Evolutionary conservation across 805 yeast species (phyloP).

Genomic region (Pichia ethanolica): DNA sequence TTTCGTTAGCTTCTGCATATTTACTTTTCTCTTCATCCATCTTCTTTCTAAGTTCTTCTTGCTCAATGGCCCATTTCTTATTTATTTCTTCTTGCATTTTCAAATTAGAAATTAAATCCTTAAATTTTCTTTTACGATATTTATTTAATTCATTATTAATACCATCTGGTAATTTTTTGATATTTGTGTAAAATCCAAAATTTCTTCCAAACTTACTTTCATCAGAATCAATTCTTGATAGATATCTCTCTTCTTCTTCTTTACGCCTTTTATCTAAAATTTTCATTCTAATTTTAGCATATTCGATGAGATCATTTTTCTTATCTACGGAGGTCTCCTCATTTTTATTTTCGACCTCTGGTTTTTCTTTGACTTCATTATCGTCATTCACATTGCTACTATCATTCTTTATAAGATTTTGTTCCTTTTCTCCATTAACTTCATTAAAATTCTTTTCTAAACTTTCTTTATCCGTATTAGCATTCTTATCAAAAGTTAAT

Average conservation of each 20-base stretch:
- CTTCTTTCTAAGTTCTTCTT: constrained; percentile 24
- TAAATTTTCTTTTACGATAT: constrained; percentile 16
- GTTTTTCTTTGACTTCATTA: not conserved
- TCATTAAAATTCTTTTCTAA: not conserved
- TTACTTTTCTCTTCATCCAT: constrained; percentile 16
- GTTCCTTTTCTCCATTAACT: not conserved
- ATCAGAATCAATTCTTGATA: constrained; percentile 26
- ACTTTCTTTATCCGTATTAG: not conserved
- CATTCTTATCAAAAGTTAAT: not conserved
- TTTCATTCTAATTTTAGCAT: constrained; percentile 42
- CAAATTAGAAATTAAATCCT: constrained; percentile 21
- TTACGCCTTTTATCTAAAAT: constrained; percentile 29
- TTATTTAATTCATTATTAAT: constrained; percentile 15
- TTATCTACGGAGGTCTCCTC: not conserved
- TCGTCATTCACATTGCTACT: not conserved
- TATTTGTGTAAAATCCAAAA: constrained; percentile 27
- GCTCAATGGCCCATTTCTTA: constrained; percentile 16
- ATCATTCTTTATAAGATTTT: not conserved
- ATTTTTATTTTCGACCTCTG: constrained; percentile 2
- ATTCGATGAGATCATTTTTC: constrained; percentile 39
- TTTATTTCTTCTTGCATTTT: constrained; percentile 24
- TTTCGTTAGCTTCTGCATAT: constrained; percentile 14
- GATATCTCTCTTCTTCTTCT: constrained; percentile 28
- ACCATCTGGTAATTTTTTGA: constrained; percentile 17
- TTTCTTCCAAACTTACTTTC: constrained; percentile 25